phyloP scores from a whole-genome alignment of 2,329 filamentous ascomycete genomes.

The Paecilomyces dactylethromorphus region DNA sequence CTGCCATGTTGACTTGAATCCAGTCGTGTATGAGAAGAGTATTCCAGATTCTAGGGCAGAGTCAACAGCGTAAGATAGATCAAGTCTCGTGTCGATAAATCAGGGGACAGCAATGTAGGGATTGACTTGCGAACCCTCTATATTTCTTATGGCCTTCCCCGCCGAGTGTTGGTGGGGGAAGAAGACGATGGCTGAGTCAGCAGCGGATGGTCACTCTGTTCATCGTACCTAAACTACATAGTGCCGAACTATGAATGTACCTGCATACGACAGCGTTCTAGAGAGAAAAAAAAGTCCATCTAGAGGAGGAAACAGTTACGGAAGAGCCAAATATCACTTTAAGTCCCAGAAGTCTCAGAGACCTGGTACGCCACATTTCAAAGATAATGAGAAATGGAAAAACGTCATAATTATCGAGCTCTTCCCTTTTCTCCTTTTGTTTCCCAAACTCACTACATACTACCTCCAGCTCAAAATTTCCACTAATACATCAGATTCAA shows the following conservation, averaged over 20 bases:
- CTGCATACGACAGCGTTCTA: not conserved
- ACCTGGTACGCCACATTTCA: too few species aligned
- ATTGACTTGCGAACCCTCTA: not conserved
- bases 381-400: too few species aligned
- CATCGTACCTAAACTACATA: not conserved
- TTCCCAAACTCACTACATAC: too few species aligned
- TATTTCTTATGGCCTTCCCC: not conserved
- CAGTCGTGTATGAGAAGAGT: not conserved
- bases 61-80: not conserved
- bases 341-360: too few species aligned
- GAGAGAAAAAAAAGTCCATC: too few species aligned
- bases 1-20: slow-evolving; percentile 12
- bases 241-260: too few species aligned
- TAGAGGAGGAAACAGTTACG: too few species aligned
- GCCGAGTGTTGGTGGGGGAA: not conserved
- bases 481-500: too few species aligned
- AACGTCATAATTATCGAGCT: too few species aligned
- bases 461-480: too few species aligned
- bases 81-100: not conserved
- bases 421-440: too few species aligned
- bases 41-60: not conserved
- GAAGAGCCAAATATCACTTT: too few species aligned
- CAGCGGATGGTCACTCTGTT: not conserved
- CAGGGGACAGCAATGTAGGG: not conserved
- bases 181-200: not conserved